A percentile compares a stretch with the other conserved stretches of the same genome.
phyloP scores from a whole-genome alignment of 148 eudicot species.

The Camellia japonica region DNA sequence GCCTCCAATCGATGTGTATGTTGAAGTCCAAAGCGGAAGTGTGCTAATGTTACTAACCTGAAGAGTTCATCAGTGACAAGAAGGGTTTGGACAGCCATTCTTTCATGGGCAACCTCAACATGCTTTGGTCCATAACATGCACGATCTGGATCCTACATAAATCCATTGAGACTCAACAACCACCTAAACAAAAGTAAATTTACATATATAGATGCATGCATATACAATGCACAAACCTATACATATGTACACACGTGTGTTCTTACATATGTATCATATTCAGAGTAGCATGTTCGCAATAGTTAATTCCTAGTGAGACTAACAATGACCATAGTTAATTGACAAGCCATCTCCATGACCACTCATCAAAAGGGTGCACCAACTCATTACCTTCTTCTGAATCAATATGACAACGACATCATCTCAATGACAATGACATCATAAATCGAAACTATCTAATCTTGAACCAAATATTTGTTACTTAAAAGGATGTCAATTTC shows the following conservation, averaged over 20 bases:
- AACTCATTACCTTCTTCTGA: background rate
- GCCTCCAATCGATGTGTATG: background rate
- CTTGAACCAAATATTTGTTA: background rate
- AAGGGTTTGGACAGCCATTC: constrained; percentile 94
- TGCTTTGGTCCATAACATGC: constrained; percentile 99
- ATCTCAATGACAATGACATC: background rate
- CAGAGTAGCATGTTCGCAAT: background rate
- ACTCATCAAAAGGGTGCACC: background rate
- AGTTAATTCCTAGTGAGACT: background rate
- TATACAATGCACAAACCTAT: background rate
- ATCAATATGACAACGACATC: background rate
- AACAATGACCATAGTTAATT: background rate
- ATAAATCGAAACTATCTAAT: background rate
- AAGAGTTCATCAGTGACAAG: constrained; percentile 91
- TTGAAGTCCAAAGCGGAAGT: background rate
- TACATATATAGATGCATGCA: background rate
- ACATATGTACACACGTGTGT: no score
- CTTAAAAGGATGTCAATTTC: background rate
- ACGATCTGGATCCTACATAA: constrained; percentile 72
- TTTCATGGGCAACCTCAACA: constrained; percentile 95
- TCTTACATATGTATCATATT: background rate
- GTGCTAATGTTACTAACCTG: constrained; percentile 43
- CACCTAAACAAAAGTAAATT: background rate
- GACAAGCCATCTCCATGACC: background rate
- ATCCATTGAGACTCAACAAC: background rate